A percentile compares a stretch with the other conserved stretches of the same genome.
Conservation (phyloP, 164 flowering plant genomes). For the Liquidambar formosana region DNA sequence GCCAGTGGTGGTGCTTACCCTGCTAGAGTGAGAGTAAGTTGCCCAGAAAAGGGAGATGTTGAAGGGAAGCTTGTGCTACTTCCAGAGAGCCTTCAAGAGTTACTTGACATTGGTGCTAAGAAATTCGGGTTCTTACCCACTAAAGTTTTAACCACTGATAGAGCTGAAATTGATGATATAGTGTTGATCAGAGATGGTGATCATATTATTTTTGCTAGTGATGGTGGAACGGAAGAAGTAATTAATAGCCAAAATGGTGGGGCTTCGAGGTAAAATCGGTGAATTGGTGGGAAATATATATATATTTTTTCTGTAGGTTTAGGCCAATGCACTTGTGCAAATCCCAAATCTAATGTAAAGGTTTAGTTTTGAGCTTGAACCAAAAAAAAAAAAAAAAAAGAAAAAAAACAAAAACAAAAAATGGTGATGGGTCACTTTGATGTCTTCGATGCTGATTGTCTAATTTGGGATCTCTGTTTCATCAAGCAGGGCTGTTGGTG, state of each 20-base stretch:
- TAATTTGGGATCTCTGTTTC: too few relatives aligned
- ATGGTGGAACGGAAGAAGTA: conserved; percentile 13
- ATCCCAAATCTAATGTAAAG: too few relatives aligned
- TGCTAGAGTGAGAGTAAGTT: conserved; percentile 59
- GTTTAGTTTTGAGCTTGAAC: too few relatives aligned
- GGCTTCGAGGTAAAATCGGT: not conserved
- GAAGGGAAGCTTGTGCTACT: conserved; percentile 59
- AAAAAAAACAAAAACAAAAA: too few relatives aligned
- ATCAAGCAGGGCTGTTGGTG: too few relatives aligned
- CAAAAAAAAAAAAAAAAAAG: too few relatives aligned
- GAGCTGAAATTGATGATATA: conserved; percentile 72
- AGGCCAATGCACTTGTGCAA: too few relatives aligned
- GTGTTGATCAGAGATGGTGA: conserved; percentile 81
- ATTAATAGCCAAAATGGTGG: conserved; percentile 3
- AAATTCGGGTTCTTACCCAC: conserved; percentile 51
- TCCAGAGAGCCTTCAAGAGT: conserved; percentile 55
- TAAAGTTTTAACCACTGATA: conserved; percentile 48
- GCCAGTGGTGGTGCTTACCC: conserved; percentile 9
- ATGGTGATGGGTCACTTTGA: too few relatives aligned
- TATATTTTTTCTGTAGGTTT: too few relatives aligned
- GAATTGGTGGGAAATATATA: not conserved
- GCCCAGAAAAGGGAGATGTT: conserved; percentile 47
- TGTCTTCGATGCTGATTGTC: too few relatives aligned
- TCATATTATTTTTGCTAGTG: conserved; percentile 54
- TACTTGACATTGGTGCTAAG: conserved; percentile 48